These are phyloP conservation scores for Xerocomellus amylosporus DNA, from an alignment of 768 basidiomycete genomes.

Conservation along the genomic window DNA sequence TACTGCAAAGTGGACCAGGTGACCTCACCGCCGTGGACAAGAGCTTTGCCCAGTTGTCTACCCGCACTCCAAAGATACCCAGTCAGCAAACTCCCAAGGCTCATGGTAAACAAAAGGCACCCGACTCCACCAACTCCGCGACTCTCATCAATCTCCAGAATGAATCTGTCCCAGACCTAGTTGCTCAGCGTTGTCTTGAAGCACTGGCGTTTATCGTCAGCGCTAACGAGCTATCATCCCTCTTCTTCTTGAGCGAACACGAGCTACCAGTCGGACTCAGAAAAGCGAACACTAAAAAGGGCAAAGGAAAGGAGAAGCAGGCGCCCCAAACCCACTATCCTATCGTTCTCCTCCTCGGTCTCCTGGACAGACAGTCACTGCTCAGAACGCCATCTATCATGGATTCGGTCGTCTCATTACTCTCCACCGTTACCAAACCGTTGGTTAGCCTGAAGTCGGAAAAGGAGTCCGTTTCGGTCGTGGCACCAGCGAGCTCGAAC, in stretches of 20 bases:
- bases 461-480: conserved; percentile 31
- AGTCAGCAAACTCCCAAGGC: conserved; percentile 41
- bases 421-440: conserved; percentile 87
- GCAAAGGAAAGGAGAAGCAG: conserved; percentile 93
- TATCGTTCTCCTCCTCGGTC: conserved; percentile 80
- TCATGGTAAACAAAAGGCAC: conserved; percentile 67
- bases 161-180: conserved; percentile 87
- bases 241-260: conserved; percentile 96
- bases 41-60: conserved; percentile 88
- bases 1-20: conserved; percentile 92
- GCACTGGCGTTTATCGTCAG: conserved; percentile 85
- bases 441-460: conserved; percentile 60
- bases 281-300: conserved; percentile 71
- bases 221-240: conserved; percentile 76
- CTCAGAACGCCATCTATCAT: conserved; percentile 87
- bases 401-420: conserved; percentile 85
- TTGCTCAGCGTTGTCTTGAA: conserved; percentile 93
- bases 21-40: conserved; percentile 91
- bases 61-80: conserved; percentile 58
- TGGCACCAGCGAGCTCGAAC: conserved; percentile 18
- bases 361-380: conserved; percentile 84
- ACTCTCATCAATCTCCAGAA: conserved; percentile 54
- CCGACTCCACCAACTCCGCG: conserved; percentile 51
- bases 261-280: conserved; percentile 81
- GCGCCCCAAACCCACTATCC: conserved; percentile 82